A percentile compares a stretch with the other conserved stretches of the same genome.
Conservation (phyloP, 2,329 filamentous ascomycete genomes). For the Alternaria alternata region DNA sequence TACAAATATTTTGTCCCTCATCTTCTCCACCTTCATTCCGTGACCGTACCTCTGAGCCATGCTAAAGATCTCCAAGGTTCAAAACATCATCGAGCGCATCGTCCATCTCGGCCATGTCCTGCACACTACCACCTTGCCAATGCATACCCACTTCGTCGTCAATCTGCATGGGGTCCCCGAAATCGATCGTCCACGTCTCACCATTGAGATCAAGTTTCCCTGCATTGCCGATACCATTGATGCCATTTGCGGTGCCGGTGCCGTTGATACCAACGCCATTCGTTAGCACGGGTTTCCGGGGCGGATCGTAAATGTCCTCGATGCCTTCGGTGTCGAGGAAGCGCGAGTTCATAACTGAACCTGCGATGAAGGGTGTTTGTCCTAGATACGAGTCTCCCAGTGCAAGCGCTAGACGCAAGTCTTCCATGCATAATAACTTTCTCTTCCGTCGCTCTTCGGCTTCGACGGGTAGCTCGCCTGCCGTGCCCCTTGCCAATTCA, state of each 20-base stretch:
- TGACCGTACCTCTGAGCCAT: not conserved
- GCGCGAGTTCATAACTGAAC: constrained; percentile 69
- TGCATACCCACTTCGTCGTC: constrained; percentile 44
- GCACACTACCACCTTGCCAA: constrained; percentile 52
- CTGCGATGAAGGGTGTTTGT: constrained; percentile 78
- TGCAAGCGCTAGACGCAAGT: constrained; percentile 77
- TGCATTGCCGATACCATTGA: constrained; percentile 21
- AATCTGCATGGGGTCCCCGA: constrained; percentile 36
- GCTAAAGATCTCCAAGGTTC: constrained; percentile 35
- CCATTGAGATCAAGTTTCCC: constrained; percentile 7
- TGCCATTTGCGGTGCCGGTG: constrained; percentile 11
- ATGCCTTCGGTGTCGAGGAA: constrained; percentile 67
- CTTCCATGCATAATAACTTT: constrained; percentile 76
- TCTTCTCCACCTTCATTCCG: no score
- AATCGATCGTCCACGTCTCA: constrained; percentile 27
- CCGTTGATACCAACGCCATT: not conserved
- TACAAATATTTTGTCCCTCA: not conserved
- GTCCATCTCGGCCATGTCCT: constrained; percentile 40
- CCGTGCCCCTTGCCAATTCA: constrained; percentile 76
- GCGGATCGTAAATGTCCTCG: constrained; percentile 32
- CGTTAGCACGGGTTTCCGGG: not conserved
- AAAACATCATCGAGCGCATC: constrained; percentile 52
- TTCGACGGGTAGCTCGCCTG: constrained; percentile 81
- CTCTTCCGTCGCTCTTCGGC: constrained; percentile 77
- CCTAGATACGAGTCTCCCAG: constrained; percentile 79